These are phyloP conservation scores for Sistotremastrum suecicum DNA, from an alignment of 768 basidiomycete species.

Conservation along the genomic window DNA sequence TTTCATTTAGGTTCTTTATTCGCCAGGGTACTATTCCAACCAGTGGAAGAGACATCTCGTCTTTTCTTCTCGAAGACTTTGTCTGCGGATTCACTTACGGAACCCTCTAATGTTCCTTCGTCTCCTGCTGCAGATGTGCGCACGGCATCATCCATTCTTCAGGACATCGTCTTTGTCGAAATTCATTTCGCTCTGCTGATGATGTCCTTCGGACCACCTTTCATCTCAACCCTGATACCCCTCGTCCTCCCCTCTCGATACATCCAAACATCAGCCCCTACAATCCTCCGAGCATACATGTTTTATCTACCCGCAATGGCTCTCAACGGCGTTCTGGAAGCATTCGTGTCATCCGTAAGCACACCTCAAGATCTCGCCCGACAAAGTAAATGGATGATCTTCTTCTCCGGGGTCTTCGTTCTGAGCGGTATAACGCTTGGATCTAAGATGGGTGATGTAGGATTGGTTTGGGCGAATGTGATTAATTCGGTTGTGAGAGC, in stretches of 20 bases:
- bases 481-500: constrained; percentile 51
- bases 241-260: constrained; percentile 61
- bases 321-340: constrained; percentile 84
- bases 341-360: constrained; percentile 75
- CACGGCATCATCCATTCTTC: constrained; percentile 35
- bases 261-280: constrained; percentile 63
- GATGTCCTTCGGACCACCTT: constrained; percentile 59
- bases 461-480: constrained; percentile 67
- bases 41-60: constrained; percentile 85
- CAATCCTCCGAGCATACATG: constrained; percentile 65
- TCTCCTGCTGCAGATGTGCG: constrained; percentile 7
- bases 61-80: constrained; percentile 72
- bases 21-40: constrained; percentile 88
- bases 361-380: constrained; percentile 45
- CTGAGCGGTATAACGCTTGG: constrained; percentile 29
- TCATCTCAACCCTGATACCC: constrained; percentile 52
- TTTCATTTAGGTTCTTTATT: constrained; percentile 62
- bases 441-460: constrained; percentile 43
- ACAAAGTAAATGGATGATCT: constrained; percentile 77
- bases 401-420: constrained; percentile 59
- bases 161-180: constrained; percentile 52
- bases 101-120: background rate
- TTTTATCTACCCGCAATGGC: constrained; percentile 85
- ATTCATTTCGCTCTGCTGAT: constrained; percentile 53
- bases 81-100: constrained; percentile 13